Percentiles rank a stretch among this genome's conserved stretches.
Evolutionary conservation across 768 basidiomycete species (phyloP).

Genomic region (Rhodosporidiobolus odoratus): DNA sequence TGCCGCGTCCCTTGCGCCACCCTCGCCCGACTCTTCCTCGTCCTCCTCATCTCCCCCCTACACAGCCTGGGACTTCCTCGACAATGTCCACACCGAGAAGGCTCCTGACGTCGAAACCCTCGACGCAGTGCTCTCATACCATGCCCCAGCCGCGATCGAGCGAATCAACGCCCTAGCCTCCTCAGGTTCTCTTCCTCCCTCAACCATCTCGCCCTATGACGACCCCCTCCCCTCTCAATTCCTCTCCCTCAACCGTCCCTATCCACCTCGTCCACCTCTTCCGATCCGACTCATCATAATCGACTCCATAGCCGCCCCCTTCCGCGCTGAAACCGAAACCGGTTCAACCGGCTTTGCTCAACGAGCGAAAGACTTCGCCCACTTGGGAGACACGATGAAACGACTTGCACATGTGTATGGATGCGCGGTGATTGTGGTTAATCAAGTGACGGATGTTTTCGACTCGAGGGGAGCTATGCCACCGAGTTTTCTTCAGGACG

Average conservation of each 20-base stretch:
- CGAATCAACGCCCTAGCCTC: constrained; percentile 37
- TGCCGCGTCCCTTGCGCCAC: constrained; percentile 40
- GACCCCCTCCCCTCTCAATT: constrained; percentile 58
- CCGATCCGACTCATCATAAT: constrained; percentile 76
- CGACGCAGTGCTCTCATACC: constrained; percentile 48
- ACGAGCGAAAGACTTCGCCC: constrained; percentile 64
- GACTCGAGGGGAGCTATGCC: constrained; percentile 39
- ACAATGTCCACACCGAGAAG: constrained; percentile 58
- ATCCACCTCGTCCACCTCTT: constrained; percentile 55
- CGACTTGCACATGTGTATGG: constrained; percentile 59
- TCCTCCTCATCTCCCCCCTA: neutral
- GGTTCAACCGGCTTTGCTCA: constrained; percentile 62
- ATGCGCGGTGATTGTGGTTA: constrained; percentile 74
- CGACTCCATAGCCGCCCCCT: constrained; percentile 81
- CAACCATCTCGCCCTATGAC: constrained; percentile 47
- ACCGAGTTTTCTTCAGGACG: constrained; percentile 12
- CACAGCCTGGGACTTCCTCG: constrained; percentile 37
- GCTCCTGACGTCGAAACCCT: constrained; percentile 47
- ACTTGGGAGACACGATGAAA: constrained; percentile 67
- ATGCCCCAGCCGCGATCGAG: constrained; percentile 45
- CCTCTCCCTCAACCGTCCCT: constrained; percentile 54
- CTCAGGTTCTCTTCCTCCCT: constrained; percentile 49
- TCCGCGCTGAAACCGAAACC: constrained; percentile 61
- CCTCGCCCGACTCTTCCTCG: neutral
- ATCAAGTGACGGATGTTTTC: constrained; percentile 82